These are phyloP conservation scores for Capniomyces stellatus DNA, from an alignment of 371 early-diverging fungal species.

Conservation along the genomic window DNA sequence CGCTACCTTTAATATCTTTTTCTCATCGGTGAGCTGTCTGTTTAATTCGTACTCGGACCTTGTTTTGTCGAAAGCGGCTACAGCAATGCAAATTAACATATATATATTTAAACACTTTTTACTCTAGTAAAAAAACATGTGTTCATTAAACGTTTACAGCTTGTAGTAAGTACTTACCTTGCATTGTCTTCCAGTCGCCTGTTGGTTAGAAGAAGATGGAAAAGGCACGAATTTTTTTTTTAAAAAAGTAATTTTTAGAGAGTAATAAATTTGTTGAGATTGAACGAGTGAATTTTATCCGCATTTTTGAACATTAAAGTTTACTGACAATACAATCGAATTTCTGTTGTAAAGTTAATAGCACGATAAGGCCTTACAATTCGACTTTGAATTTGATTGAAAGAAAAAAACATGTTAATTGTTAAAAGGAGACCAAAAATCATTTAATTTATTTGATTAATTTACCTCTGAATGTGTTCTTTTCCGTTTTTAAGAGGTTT, in stretches of 20 bases:
- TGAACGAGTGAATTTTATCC: too few relatives aligned
- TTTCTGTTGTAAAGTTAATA: too few relatives aligned
- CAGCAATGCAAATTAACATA: too few relatives aligned
- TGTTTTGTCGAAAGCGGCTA: background rate
- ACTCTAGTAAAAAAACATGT: background rate
- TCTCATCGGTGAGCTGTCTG: background rate
- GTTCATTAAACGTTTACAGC: background rate
- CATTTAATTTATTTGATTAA: too few relatives aligned
- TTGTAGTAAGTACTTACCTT: too few relatives aligned
- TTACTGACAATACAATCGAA: background rate
- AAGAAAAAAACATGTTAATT: too few relatives aligned
- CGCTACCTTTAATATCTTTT: background rate
- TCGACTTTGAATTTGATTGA: too few relatives aligned
- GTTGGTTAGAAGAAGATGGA: background rate
- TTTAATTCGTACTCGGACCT: background rate
- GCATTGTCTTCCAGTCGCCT: background rate
- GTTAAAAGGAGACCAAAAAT: background rate
- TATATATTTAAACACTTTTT: background rate
- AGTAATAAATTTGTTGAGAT: too few relatives aligned
- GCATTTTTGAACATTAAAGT: too few relatives aligned
- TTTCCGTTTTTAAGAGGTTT: background rate
- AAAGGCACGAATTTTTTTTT: background rate
- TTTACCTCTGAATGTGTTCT: background rate
- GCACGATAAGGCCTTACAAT: too few relatives aligned
- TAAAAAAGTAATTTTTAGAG: background rate